Evolutionary conservation across 2,329 filamentous ascomycete genomes (phyloP), one percentile per base, ranked within the genome.

Genomic region (Paramyrothecium roridum): DNA sequence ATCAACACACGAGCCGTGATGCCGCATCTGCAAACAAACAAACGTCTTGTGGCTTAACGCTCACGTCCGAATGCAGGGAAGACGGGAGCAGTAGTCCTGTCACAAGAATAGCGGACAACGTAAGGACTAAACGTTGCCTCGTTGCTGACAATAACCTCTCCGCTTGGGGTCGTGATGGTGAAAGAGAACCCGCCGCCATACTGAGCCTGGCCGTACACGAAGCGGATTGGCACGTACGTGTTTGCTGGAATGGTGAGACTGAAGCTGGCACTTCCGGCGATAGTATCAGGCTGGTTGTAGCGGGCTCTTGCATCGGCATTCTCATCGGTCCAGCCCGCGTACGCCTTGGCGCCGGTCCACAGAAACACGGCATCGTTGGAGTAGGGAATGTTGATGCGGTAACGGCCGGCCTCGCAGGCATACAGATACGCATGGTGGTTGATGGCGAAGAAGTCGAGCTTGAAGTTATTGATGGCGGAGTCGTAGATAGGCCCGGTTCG

Each of bases 351-450:
- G 17, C 63, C 64, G 48, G 63, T 50, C 62, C 64, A 57, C 22
- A 56, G 19, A 30, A 48, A 54, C 19, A 53, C 52, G 10, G 50
- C 50, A 34, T 57, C 57, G 53, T 66, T 60, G 7, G 63, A 59
- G 16, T 40, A 53, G 8, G 55, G 48, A 19, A 65, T 52, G 23
- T 58, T 60, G 47, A 65, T 61, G 48, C 59, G 62, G 58, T 60
- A 66, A 3, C 50, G 47, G 26, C 64, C 64, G 1, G 30, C 47
- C 55, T 65, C 58, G 50, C 57, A 62, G 2, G 62, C 62, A 50
- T 59, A 65, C 2, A 65, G 56, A 55, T 65, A 66, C 12, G 59
- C 64, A 49, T 54, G 61, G 22, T 66, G 61, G 56, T 64, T 65
- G 12, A 65, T 58, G 3, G 54, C 59, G 46, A 66, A 65, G 57